Conservation (phyloP, 2,329 filamentous ascomycete genomes). For the Monilinia polystroma region DNA sequence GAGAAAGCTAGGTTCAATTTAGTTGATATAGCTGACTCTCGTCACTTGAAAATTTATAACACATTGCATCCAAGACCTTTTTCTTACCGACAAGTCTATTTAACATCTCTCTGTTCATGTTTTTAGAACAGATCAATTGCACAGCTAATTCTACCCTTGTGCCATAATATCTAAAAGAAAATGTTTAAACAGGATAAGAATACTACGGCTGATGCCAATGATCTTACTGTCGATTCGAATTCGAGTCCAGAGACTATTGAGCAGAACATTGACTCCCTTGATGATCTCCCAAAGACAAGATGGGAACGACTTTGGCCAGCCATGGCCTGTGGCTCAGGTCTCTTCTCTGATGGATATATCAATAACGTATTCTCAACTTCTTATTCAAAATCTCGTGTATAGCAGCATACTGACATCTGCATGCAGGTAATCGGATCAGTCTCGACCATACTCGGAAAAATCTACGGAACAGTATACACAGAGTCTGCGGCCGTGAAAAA, state of each 20-base stretch:
- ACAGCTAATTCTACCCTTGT: neutral
- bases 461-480: constrained; percentile 72
- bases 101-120: neutral
- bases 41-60: constrained; percentile 6
- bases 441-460: constrained; percentile 66
- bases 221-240: constrained; percentile 16
- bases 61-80: constrained; percentile 2
- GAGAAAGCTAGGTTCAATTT: neutral
- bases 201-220: constrained; percentile 9
- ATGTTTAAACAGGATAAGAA: constrained; percentile 29
- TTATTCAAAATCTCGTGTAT: neutral
- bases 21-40: neutral
- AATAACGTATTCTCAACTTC: constrained; percentile 64
- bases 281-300: constrained; percentile 29
- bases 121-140: neutral
- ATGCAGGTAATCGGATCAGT: constrained; percentile 77
- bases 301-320: constrained; percentile 52
- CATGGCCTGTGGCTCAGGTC: constrained; percentile 82
- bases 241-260: constrained; percentile 24
- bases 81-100: neutral
- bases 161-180: neutral
- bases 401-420: neutral
- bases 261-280: constrained; percentile 28
- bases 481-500: constrained; percentile 68
- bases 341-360: constrained; percentile 90